phyloP scores from a whole-genome alignment of 1,284 basidiomycete species.

The Wallemia mellicola region DNA sequence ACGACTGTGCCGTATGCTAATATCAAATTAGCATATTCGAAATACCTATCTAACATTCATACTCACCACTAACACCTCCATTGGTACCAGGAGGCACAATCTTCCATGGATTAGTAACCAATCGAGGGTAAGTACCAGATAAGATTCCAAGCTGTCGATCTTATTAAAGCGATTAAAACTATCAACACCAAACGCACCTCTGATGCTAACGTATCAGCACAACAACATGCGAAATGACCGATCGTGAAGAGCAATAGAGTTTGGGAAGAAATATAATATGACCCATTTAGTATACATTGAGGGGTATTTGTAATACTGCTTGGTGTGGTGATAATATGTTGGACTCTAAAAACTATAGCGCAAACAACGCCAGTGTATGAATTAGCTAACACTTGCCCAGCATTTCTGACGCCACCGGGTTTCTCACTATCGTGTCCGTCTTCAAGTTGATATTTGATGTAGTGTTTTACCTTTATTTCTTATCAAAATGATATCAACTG shows the following conservation, averaged over 20 bases:
- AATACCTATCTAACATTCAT: neutral
- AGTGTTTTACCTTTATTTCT: conserved; percentile 17
- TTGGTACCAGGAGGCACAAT: conserved; percentile 67
- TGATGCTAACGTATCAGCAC: conserved; percentile 50
- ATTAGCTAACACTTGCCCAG: conserved; percentile 38
- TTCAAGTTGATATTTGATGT: conserved; percentile 39
- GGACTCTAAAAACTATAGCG: conserved; percentile 30
- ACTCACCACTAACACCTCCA: conserved; percentile 29
- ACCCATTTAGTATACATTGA: conserved; percentile 22
- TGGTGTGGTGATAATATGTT: conserved; percentile 17
- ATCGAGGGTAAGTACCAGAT: conserved; percentile 30
- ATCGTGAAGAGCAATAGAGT: conserved; percentile 31
- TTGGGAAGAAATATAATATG: conserved; percentile 23
- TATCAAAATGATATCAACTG: no score
- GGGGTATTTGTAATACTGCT: conserved; percentile 13
- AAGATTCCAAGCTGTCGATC: conserved; percentile 38
- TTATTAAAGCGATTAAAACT: conserved; percentile 11
- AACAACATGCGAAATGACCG: conserved; percentile 52
- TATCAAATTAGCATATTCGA: neutral
- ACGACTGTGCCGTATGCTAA: conserved; percentile 41
- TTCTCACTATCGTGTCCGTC: conserved; percentile 33
- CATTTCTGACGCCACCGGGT: conserved; percentile 27
- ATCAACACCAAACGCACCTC: conserved; percentile 15
- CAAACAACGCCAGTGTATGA: conserved; percentile 38
- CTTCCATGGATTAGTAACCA: conserved; percentile 36